Percentiles rank a stretch among this genome's conserved stretches.
These are phyloP conservation scores for Entelexis sorbosivorans DNA, from an alignment of 1,139 yeast species.

Conservation along the genomic window DNA sequence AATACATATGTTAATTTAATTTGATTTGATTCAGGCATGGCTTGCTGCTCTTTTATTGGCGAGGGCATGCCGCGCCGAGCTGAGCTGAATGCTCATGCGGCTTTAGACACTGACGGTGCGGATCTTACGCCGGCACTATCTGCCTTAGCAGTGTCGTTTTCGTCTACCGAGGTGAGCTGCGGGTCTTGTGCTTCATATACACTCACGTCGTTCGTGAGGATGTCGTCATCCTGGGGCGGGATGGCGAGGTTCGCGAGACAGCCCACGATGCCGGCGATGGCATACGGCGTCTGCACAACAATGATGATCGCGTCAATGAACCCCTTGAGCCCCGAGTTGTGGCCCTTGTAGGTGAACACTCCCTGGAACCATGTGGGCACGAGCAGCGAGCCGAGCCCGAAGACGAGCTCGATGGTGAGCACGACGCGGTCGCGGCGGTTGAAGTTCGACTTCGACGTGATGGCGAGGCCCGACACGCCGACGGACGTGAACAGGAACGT, in stretches of 20 bases:
- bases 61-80: too few species aligned
- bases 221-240: slow-evolving; percentile 32
- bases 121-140: too few species aligned
- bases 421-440: slow-evolving; percentile 82
- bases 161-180: background rate
- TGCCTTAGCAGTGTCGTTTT: too few species aligned
- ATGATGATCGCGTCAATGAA: slow-evolving; percentile 69
- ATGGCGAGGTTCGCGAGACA: slow-evolving; percentile 56
- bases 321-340: slow-evolving; percentile 52
- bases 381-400: slow-evolving; percentile 69
- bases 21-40: too few species aligned
- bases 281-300: slow-evolving; percentile 81
- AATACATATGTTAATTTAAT: background rate
- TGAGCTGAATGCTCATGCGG: too few species aligned
- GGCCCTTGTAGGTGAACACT: slow-evolving; percentile 67
- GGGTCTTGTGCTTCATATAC: slow-evolving; percentile 1
- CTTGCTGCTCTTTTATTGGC: too few species aligned
- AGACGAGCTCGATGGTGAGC: slow-evolving; percentile 60
- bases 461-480: slow-evolving; percentile 77
- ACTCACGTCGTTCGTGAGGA: background rate
- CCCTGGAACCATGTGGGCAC: slow-evolving; percentile 64
- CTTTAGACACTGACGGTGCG: too few species aligned
- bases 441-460: slow-evolving; percentile 63
- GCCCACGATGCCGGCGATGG: slow-evolving; percentile 69
- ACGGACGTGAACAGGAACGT: slow-evolving; percentile 79